Conservation (phyloP, 176 grass and related monocot genomes). For the Thalia dealbata region DNA sequence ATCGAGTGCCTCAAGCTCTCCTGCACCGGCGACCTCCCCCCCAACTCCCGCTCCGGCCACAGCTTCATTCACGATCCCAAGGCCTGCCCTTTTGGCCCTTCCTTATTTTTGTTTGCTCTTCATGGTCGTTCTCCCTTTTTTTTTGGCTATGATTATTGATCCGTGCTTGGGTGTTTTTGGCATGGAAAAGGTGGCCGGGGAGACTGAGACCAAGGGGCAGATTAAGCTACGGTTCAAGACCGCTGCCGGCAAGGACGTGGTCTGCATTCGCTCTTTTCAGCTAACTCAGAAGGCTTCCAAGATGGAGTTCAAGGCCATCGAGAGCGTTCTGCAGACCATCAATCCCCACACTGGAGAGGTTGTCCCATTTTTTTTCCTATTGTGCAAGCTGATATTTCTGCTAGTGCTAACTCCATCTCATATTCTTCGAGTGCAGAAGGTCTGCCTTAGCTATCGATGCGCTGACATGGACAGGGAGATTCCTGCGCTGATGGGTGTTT, state of each 20-base stretch:
- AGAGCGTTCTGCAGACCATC: constrained; percentile 94
- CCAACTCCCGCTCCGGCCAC: constrained; percentile 84
- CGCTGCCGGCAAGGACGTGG: constrained; percentile 85
- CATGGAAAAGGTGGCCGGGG: constrained; percentile 61
- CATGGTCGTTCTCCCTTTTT: too few species aligned
- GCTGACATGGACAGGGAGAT: constrained; percentile 98
- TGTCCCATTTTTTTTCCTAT: constrained; percentile 1
- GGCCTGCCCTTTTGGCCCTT: constrained; percentile 18
- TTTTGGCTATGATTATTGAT: neutral
- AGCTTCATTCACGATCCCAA: constrained; percentile 94
- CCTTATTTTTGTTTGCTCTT: neutral
- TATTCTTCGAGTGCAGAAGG: constrained; percentile 59
- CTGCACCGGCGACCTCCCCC: constrained; percentile 83
- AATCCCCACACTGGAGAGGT: constrained; percentile 94
- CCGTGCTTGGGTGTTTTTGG: neutral
- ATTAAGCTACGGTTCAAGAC: constrained; percentile 93
- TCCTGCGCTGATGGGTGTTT: constrained; percentile 92
- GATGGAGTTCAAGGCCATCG: constrained; percentile 98
- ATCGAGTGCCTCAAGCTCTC: constrained; percentile 97
- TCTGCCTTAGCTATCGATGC: constrained; percentile 95
- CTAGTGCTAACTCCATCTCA: constrained; percentile 19
- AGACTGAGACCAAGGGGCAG: constrained; percentile 87
- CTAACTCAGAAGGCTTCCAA: constrained; percentile 96
- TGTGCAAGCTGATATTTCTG: constrained; percentile 2
- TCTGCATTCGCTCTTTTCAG: constrained; percentile 94